Percentiles rank a stretch among this genome's conserved stretches.
These are phyloP conservation scores for Tetrahymena malaccensis DNA, from an alignment of 73 alveolate genomes.

Conservation along the genomic window DNA sequence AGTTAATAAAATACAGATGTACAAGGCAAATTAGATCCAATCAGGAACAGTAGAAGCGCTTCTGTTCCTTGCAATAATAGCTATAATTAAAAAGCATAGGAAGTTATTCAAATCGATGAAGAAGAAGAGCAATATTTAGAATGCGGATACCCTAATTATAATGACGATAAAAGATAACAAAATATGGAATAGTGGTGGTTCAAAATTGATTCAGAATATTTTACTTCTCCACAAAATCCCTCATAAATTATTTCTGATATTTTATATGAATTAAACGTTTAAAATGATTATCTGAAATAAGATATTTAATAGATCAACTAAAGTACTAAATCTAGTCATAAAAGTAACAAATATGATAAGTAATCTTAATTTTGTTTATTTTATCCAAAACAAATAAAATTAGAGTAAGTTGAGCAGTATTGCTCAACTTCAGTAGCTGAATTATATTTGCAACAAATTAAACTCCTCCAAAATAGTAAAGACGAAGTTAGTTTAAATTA, in stretches of 20 bases:
- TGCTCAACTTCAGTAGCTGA: background rate
- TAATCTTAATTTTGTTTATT: background rate
- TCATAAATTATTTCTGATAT: background rate
- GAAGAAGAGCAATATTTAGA: background rate
- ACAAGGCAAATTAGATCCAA: background rate
- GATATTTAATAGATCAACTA: background rate
- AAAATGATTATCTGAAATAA: background rate
- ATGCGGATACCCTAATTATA: background rate
- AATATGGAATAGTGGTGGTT: background rate
- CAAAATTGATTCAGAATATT: background rate
- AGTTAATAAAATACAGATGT: background rate
- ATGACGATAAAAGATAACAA: background rate
- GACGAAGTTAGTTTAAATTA: background rate
- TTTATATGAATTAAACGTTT: background rate
- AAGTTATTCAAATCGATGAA: background rate
- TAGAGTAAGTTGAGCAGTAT: background rate
- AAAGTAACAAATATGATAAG: background rate
- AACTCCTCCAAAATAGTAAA: background rate
- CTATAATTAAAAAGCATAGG: background rate
- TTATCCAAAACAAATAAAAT: background rate
- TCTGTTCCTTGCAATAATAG: background rate
- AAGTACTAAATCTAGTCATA: background rate
- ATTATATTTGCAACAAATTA: background rate
- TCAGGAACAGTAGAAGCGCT: background rate
- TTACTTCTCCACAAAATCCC: background rate